Evolutionary conservation across 2,329 filamentous ascomycete genomes (phyloP).

Genomic region (Arthroderma uncinatum): DNA sequence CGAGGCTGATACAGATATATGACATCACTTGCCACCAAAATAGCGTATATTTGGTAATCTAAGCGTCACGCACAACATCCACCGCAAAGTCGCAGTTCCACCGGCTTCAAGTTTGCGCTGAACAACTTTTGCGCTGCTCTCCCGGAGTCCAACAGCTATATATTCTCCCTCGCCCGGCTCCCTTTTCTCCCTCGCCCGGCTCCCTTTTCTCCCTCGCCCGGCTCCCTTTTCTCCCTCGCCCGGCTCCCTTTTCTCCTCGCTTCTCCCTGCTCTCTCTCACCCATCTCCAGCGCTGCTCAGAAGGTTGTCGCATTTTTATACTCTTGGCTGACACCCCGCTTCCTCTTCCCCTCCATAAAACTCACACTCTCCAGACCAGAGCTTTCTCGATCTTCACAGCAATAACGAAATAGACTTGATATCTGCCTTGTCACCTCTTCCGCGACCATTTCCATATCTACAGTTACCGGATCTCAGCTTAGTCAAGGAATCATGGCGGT

Average conservation of each 20-base stretch:
- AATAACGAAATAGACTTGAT: neutral
- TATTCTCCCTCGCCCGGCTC: neutral
- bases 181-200: neutral
- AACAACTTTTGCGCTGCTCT: neutral
- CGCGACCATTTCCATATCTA: neutral
- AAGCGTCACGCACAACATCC: conserved; percentile 1
- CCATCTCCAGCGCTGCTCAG: neutral
- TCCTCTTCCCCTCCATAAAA: neutral
- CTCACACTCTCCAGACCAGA: neutral
- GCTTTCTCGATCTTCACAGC: neutral
- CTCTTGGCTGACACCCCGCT: conserved; percentile 1
- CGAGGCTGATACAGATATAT: neutral
- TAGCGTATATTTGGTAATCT: neutral
- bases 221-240: neutral
- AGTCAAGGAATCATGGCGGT: conserved; percentile 32
- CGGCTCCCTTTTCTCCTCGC: too few species aligned
- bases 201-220: too few species aligned
- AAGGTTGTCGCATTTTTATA: neutral
- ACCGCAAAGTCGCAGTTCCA: neutral
- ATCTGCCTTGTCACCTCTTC: neutral
- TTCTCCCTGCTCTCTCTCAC: neutral
- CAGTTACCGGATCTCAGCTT: neutral
- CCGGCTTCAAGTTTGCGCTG: neutral
- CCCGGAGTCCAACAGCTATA: neutral
- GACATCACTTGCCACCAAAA: conserved; percentile 2